Conservation (phyloP, 163 green algal genomes). For the Chloromonas sp. region DNA sequence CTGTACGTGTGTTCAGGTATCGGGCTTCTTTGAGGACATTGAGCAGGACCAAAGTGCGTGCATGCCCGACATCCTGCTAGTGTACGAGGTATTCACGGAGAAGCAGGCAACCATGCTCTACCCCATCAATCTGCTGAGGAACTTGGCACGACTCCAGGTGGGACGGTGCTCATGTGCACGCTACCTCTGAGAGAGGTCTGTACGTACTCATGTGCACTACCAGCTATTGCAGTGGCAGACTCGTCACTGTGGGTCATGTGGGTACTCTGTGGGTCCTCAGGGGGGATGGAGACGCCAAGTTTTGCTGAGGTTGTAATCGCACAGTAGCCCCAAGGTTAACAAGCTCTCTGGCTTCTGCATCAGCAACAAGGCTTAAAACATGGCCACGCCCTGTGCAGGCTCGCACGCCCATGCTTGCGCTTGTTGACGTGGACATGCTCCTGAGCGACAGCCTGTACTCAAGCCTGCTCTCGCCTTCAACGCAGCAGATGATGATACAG, state of each 20-base stretch:
- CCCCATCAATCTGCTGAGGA: conserved; percentile 36
- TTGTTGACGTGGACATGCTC: conserved; percentile 44
- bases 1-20: conserved; percentile 1
- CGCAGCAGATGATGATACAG: conserved; percentile 1
- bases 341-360: too few species aligned
- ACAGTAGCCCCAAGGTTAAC: too few species aligned
- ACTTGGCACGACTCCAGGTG: conserved; percentile 27
- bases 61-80: conserved; percentile 14
- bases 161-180: background rate
- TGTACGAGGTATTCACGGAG: conserved; percentile 18
- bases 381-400: conserved; percentile 10
- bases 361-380: too few species aligned
- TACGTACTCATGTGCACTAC: too few species aligned
- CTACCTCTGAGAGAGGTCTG: too few species aligned
- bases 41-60: conserved; percentile 9
- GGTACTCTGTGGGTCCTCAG: too few species aligned
- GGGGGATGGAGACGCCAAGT: too few species aligned
- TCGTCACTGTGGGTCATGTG: too few species aligned
- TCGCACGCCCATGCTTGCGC: conserved; percentile 26
- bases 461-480: background rate
- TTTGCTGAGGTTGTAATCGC: too few species aligned
- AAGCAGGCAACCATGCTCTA: conserved; percentile 16
- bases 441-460: background rate
- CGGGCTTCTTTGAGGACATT: conserved; percentile 8
- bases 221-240: background rate